These are phyloP conservation scores for Atractiella rhizophila DNA, from an alignment of 768 basidiomycete genomes.

Conservation along the genomic window DNA sequence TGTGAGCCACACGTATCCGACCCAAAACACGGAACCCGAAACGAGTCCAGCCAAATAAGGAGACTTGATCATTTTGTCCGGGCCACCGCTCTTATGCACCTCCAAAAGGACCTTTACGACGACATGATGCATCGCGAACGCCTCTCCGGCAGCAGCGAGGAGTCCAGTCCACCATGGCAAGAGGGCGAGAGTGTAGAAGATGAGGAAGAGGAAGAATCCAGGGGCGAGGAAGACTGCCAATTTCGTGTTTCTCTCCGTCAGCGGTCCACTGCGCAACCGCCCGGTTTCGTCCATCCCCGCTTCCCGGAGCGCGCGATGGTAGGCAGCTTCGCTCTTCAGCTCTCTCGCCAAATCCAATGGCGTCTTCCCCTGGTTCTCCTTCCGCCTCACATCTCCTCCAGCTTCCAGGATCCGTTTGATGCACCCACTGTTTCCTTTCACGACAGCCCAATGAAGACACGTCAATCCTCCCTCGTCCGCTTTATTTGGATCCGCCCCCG, in stretches of 20 bases:
- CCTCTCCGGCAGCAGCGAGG: conserved; percentile 55
- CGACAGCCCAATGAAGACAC: conserved; percentile 91
- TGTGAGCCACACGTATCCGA: conserved; percentile 54
- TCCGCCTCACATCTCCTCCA: conserved; percentile 53
- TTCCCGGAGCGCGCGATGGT: conserved; percentile 67
- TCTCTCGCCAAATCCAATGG: conserved; percentile 85
- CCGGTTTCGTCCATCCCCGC: conserved; percentile 60
- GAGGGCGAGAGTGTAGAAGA: conserved; percentile 57
- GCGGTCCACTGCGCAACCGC: conserved; percentile 34
- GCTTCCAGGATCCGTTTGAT: conserved; percentile 64
- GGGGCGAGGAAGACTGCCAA: conserved; percentile 38
- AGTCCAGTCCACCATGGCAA: conserved; percentile 76
- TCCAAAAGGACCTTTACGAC: conserved; percentile 61
- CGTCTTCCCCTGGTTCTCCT: conserved; percentile 62
- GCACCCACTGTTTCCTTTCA: conserved; percentile 68
- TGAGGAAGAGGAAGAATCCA: conserved; percentile 48
- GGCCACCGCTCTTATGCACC: conserved; percentile 37
- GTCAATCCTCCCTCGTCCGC: conserved; percentile 60
- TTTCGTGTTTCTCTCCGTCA: conserved; percentile 35
- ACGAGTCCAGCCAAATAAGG: conserved; percentile 91
- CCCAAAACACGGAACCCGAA: conserved; percentile 59
- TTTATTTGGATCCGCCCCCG: conserved; percentile 53
- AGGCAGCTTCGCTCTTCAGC: conserved; percentile 69
- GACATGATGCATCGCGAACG: conserved; percentile 84
- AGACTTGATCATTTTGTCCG: conserved; percentile 56